These are phyloP conservation scores for Benincasa hispida DNA, from an alignment of 306 rosid species.

Conservation along the genomic window DNA sequence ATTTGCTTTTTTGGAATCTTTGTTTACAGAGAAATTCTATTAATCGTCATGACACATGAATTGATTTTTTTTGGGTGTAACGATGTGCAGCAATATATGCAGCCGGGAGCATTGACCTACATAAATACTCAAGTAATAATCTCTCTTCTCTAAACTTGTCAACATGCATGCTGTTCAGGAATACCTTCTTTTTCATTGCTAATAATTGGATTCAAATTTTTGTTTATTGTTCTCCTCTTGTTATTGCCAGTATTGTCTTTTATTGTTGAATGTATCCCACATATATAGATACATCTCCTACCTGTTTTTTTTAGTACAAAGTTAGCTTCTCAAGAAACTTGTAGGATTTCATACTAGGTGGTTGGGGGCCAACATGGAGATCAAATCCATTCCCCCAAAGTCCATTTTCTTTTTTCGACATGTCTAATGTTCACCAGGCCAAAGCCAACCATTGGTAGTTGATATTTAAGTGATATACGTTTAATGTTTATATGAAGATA, in stretches of 20 bases:
- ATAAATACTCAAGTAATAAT: conserved; percentile 49
- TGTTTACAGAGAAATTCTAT: background rate
- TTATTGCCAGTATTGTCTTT: background rate
- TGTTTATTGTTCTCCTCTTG: background rate
- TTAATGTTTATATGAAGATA: background rate
- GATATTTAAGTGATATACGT: background rate
- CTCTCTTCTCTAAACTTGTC: conserved; percentile 13
- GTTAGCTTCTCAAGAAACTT: background rate
- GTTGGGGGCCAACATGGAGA: background rate
- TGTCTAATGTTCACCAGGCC: background rate
- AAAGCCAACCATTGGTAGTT: background rate
- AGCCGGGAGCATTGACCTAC: conserved; percentile 53
- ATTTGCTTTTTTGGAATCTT: conserved; percentile 8
- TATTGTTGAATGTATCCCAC: background rate
- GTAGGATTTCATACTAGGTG: background rate
- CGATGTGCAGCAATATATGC: conserved; percentile 41
- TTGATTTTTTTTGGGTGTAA: conserved; percentile 8
- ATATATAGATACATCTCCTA: background rate
- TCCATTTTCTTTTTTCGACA: background rate
- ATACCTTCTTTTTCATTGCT: conserved; percentile 2
- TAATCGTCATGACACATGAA: background rate
- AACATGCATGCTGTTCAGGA: background rate
- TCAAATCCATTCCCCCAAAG: background rate
- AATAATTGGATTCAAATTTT: background rate
- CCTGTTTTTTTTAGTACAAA: background rate